Evolutionary conservation across 306 rosid species (phyloP), one percentile per base, ranked within the genome.

Genomic region (Rosa rugosa): DNA sequence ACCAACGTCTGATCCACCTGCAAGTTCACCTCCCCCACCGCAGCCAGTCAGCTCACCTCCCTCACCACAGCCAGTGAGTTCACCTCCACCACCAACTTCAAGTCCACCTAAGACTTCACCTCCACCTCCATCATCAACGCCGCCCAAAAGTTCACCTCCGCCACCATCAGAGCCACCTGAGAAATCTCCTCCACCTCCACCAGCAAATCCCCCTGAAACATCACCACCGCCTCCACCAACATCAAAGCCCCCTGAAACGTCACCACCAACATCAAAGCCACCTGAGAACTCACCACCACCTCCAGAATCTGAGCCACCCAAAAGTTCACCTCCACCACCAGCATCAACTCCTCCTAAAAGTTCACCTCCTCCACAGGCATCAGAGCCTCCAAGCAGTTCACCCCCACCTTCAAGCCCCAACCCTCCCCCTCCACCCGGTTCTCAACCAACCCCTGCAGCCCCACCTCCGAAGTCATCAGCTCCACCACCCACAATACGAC

Each of bases 251-350:
- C 90, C 85, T 6, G 59, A 46, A 23, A 87, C 45, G 69, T 79
- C 92, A 31, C 36, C 36, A 13, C 42, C 69, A 31, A n/a, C 92
- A 57, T 45, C 84, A 3, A 63, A 42, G 20, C 79, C 96, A 23
- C 89, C 88, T 0, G 73, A 72, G 45, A 89, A 83, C 69, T 64
- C 90, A 69, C 46, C 87, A 13, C 67, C 87, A 54, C 81, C 79
- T 6, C 69, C 69, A 64, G 18, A 13, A 34, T 31, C 44, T 31
- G 42, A 14, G 1, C 69, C 69, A 5, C 69, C 69, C 42, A 63
- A 63, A 63, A 62, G 67, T 13, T 62, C 66, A 60, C 66, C 66
- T 11, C 66, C 66, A 23, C 41, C 68, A 27, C 63, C 77, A 0
- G 62, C 72, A 49, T n/a, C 77, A 56, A 22, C 59, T 6, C 60